These are phyloP conservation scores for Tricholoma bakamatsutake DNA, from an alignment of 768 basidiomycete genomes.

Conservation along the genomic window DNA sequence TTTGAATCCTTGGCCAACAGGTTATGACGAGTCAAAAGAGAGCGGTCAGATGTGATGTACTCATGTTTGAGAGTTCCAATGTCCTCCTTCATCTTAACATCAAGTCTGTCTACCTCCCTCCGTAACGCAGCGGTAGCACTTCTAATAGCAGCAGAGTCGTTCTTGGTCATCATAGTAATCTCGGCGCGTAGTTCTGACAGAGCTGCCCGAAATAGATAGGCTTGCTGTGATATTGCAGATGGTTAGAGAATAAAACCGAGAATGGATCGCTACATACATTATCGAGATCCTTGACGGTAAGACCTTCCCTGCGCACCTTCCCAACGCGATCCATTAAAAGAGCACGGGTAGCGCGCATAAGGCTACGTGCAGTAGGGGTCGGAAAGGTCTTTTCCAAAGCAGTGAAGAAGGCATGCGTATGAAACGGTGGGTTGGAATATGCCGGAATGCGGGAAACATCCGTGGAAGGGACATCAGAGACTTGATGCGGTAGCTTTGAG, in stretches of 20 bases:
- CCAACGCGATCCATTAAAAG: constrained; percentile 73
- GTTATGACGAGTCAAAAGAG: constrained; percentile 3
- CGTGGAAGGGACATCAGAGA: constrained; percentile 16
- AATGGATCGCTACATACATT: constrained; percentile 49
- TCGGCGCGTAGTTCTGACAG: constrained; percentile 87
- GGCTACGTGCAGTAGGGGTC: constrained; percentile 62
- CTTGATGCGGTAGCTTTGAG: constrained; percentile 5
- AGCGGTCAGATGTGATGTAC: constrained; percentile 39
- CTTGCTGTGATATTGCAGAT: constrained; percentile 54
- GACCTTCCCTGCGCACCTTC: constrained; percentile 62
- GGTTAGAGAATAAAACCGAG: not conserved
- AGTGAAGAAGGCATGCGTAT: constrained; percentile 73
- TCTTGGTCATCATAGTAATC: constrained; percentile 73
- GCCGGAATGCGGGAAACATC: constrained; percentile 23
- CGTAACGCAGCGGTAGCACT: constrained; percentile 70
- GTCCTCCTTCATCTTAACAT: constrained; percentile 93
- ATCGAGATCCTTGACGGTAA: constrained; percentile 74
- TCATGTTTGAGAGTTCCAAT: constrained; percentile 87
- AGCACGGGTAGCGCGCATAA: constrained; percentile 82
- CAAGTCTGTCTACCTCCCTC: constrained; percentile 79
- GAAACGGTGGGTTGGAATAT: constrained; percentile 70
- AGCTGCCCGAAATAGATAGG: constrained; percentile 92
- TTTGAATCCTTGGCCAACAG: constrained; percentile 67
- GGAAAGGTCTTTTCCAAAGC: constrained; percentile 73
- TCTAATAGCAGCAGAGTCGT: constrained; percentile 80